Evolutionary conservation across 2,329 filamentous ascomycete species (phyloP), one percentile per base, ranked within the genome.

Genomic region (Trichoderma asperellum): DNA sequence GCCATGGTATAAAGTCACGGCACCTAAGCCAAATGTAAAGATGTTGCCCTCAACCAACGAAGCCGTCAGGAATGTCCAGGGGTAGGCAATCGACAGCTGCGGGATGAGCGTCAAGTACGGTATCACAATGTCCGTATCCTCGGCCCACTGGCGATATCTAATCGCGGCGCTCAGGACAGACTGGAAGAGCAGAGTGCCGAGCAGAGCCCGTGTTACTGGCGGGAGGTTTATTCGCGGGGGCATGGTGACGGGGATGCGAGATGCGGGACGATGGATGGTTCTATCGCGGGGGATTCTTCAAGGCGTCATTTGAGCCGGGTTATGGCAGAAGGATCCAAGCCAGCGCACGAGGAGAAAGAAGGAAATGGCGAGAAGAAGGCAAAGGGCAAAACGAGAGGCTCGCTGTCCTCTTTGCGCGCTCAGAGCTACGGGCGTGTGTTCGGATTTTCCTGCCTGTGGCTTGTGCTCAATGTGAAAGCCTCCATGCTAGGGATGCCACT

Each of bases 21-120:
- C 90, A 59, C 93, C 93, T 69, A 97, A 88, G 32, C 88, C 82
- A 55, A 97, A 85, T 12, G 93, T 97, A 76, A 97, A 92, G 75
- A 98, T 85, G 79, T 98, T 98, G 80, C 93, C 92, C 83, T 99
- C 96, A 60, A 97, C 93, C 68, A 97, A 86, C 0, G 94, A 92
- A 2, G 94, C 91, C 2, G 92, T 92, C 68, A 96, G 75, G 73
- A 97, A 91, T 0, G 94, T 96, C 96, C 96, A 99, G 0, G 96
- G 96, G 77, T 97, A 97, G 76, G 92, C 86, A 70, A 97, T 83
- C 69, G 94, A 95, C 68, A 90, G 84, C 75, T 93, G 90, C 7
- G 96, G 96, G 55, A 98, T 89, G 71, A 98, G 87, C 67, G 92
- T 92, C 70, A 99, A 86, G 83, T 95, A 98, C 70, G 95, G 93